These are phyloP conservation scores for Bimuria novae-zelandiae DNA, from an alignment of 2,329 filamentous ascomycete species.

Conservation along the genomic window DNA sequence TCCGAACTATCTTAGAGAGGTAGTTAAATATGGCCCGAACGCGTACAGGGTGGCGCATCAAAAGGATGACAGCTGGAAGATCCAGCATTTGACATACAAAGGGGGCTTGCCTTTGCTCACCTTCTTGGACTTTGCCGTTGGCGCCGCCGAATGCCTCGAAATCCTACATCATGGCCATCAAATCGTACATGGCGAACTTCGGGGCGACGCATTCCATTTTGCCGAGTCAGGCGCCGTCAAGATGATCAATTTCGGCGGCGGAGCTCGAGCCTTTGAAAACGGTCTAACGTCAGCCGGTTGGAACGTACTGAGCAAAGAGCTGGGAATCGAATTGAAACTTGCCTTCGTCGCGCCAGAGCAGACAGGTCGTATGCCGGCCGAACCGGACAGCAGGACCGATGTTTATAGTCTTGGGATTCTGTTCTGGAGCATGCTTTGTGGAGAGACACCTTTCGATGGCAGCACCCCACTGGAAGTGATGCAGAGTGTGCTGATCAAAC, in stretches of 20 bases:
- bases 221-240: constrained; percentile 75
- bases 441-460: constrained; percentile 79
- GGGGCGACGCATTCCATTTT: constrained; percentile 90
- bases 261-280: constrained; percentile 86
- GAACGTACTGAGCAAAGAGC: constrained; percentile 79
- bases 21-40: constrained; percentile 76
- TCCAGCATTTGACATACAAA: constrained; percentile 32
- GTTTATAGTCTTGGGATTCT: constrained; percentile 90
- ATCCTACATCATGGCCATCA: constrained; percentile 88
- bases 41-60: constrained; percentile 41
- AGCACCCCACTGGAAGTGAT: constrained; percentile 85
- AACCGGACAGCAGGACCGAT: constrained; percentile 77
- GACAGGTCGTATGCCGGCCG: constrained; percentile 88
- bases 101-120: constrained; percentile 70
- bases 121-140: constrained; percentile 91
- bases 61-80: constrained; percentile 20
- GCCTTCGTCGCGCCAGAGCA: constrained; percentile 94
- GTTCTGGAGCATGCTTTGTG: constrained; percentile 76
- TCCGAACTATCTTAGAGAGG: constrained; percentile 69
- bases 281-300: constrained; percentile 83
- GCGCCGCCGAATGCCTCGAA: constrained; percentile 82
- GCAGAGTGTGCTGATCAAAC: constrained; percentile 80
- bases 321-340: constrained; percentile 86
- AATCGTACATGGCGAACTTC: constrained; percentile 87
- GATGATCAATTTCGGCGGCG: constrained; percentile 83